phyloP scores from a whole-genome alignment of 768 basidiomycete species.

The Clitopilus passeckerianus region DNA sequence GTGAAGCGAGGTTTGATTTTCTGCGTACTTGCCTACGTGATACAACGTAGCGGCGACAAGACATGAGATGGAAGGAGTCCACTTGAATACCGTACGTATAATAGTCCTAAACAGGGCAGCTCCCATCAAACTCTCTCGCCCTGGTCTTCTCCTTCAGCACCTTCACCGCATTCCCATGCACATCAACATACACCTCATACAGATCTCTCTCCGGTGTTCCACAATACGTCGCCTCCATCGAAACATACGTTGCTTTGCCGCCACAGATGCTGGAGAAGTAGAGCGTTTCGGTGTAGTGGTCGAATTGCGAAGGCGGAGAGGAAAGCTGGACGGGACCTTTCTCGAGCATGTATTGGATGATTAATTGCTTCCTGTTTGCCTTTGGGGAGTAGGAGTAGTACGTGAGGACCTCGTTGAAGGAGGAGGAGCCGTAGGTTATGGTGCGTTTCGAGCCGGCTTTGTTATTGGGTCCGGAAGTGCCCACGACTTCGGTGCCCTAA shows the following conservation, averaged over 20 bases:
- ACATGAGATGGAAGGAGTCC: too few species aligned
- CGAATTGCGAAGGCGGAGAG: neutral
- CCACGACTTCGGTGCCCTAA: neutral
- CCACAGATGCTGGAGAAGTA: neutral
- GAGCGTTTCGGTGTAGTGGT: neutral
- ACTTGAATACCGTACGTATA: too few species aligned
- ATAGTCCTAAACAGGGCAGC: neutral
- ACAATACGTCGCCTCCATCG: neutral
- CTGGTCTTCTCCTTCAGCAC: neutral
- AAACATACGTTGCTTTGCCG: neutral
- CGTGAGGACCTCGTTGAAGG: neutral
- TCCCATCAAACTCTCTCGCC: neutral
- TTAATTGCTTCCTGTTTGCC: neutral
- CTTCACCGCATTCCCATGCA: neutral
- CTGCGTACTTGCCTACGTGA: too few species aligned
- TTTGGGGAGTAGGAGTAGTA: neutral
- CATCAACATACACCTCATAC: neutral
- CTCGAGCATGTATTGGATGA: conserved; percentile 1
- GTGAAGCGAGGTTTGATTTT: too few species aligned
- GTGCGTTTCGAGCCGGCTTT: neutral
- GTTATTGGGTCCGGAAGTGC: neutral
- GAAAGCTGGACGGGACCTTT: neutral
- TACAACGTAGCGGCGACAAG: too few species aligned
- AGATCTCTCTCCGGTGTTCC: neutral
- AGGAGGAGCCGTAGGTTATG: neutral